Evolutionary conservation across 1,284 basidiomycete species (phyloP), one percentile per base, ranked within the genome.

Genomic region (Sutorius eximius): DNA sequence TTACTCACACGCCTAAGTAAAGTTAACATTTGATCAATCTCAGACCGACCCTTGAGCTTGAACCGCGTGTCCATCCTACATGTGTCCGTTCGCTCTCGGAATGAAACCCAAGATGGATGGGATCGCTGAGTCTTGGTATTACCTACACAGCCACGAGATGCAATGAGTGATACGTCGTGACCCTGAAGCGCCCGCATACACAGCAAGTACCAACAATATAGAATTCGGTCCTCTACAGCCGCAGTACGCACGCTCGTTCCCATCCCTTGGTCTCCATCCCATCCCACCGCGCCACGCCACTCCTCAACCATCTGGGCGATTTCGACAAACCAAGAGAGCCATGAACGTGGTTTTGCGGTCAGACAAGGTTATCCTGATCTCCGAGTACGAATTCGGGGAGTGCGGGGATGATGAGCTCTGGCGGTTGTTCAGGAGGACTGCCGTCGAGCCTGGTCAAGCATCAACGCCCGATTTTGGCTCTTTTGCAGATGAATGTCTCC

Each of bases 401-500:
- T 33, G 20, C 33, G 11, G 45, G 8, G 5, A 52, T 5, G 46
- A 51, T 5, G 45, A 51, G 5, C 49, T 73, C 10, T 70, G 70
- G 70, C 29, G 53, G 9, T 43, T 49, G 33, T 56, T 73, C 13
- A 60, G 46, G 46, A 53, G 40, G 29, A 65, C 56, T 3, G 60
- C 71, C 15, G 57, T 70, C 34, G 71, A 70, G 32, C 61, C 68
- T 8, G 45, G 54, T n/a, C 71, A 73, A 49, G 59, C 59, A 10
- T 54, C 68, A 5, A 33, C 52, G 12, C 63, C 65, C 22, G 49
- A 53, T 4, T 44, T 72, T 10, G 0, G 29, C 42, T 61, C 65
- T 29, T 70, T 70, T 29, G 58, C 56, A 45, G 63, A 68, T 37
- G 71, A 71, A 12, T 70, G 68, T 49, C 59, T 70, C 24, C 45